These are phyloP conservation scores for Cordyceps tenuipes DNA, from an alignment of 2,329 filamentous ascomycete genomes.

Conservation along the genomic window DNA sequence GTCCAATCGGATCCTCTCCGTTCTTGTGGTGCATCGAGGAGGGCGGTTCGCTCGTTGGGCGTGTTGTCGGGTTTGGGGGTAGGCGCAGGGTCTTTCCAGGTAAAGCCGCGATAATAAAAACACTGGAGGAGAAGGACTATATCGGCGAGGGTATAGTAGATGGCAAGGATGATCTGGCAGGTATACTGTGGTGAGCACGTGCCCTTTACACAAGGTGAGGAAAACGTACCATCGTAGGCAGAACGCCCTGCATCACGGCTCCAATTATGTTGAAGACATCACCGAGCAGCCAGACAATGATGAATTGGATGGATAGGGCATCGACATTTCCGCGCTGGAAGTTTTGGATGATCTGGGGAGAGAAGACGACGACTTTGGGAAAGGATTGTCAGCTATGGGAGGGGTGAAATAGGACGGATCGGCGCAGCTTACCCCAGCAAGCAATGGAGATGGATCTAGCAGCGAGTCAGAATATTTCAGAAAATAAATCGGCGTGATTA, in stretches of 20 bases:
- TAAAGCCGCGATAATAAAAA: slow-evolving; percentile 92
- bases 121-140: slow-evolving; percentile 81
- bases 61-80: slow-evolving; percentile 32
- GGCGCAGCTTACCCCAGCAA: slow-evolving; percentile 57
- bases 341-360: slow-evolving; percentile 92
- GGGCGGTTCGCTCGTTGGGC: slow-evolving; percentile 44
- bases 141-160: slow-evolving; percentile 90
- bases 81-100: slow-evolving; percentile 45
- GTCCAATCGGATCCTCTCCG: slow-evolving; percentile 49
- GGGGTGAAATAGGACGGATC: background rate
- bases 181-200: background rate
- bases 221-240: slow-evolving; percentile 75
- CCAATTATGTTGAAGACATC: slow-evolving; percentile 97
- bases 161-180: slow-evolving; percentile 68
- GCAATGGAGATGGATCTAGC: slow-evolving; percentile 85
- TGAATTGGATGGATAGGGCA: slow-evolving; percentile 82
- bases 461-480: background rate
- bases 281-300: slow-evolving; percentile 84
- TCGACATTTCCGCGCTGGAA: slow-evolving; percentile 79
- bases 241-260: slow-evolving; percentile 80
- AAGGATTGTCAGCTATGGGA: background rate
- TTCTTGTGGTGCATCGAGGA: slow-evolving; percentile 37
- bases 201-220: background rate
- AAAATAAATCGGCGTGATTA: background rate
- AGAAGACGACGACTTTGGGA: slow-evolving; percentile 80